A percentile compares a stretch with the other conserved stretches of the same genome.
Evolutionary conservation across 371 early-diverging fungal genomes (phyloP).

Genomic region (Lichtheimia corymbifera): DNA sequence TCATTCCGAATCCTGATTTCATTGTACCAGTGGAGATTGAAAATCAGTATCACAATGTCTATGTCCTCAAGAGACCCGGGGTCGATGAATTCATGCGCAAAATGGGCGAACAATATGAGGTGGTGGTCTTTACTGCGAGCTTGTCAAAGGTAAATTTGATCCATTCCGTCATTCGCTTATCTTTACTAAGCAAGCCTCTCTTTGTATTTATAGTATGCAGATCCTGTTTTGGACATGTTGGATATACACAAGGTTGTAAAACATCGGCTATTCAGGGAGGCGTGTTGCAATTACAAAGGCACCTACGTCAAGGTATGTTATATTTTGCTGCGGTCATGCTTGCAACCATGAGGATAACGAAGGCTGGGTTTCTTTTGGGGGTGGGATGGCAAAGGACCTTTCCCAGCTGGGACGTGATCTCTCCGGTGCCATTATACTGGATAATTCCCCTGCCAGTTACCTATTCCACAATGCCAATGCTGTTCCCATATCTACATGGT

Average conservation of each 20-base stretch:
- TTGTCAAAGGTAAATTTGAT: slow-evolving; percentile 80
- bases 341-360: not conserved
- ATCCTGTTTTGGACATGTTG: slow-evolving; percentile 93
- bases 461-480: slow-evolving; percentile 95
- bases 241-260: slow-evolving; percentile 84
- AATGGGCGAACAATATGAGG: slow-evolving; percentile 88
- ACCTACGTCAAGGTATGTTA: slow-evolving; percentile 90
- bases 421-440: slow-evolving; percentile 77
- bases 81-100: slow-evolving; percentile 91
- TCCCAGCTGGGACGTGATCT: slow-evolving; percentile 83
- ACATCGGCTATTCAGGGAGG: slow-evolving; percentile 93
- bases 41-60: slow-evolving; percentile 88
- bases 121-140: slow-evolving; percentile 96
- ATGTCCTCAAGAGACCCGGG: slow-evolving; percentile 94
- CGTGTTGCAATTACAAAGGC: slow-evolving; percentile 91
- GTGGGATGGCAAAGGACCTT: slow-evolving; percentile 59
- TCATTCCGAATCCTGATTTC: slow-evolving; percentile 81
- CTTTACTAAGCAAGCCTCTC: not conserved
- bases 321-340: not conserved
- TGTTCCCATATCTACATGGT: slow-evolving; percentile 94
- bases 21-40: slow-evolving; percentile 92
- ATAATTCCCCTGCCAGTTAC: slow-evolving; percentile 93
- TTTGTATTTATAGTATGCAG: slow-evolving; percentile 78
- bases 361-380: not conserved
- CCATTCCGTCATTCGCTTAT: not conserved